Conservation (phyloP, 768 basidiomycete species). For the Suillus subalutaceus region DNA sequence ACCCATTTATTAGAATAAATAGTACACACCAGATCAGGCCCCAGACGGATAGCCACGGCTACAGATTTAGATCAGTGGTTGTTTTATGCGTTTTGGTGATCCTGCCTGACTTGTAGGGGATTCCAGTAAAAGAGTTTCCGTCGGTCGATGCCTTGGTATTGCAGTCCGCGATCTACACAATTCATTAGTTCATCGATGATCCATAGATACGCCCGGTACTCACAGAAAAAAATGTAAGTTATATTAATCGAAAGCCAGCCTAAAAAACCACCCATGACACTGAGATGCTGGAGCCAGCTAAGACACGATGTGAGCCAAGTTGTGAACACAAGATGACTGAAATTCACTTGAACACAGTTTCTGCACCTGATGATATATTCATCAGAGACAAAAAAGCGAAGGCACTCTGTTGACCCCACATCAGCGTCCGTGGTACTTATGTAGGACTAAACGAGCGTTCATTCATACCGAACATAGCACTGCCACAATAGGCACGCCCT, state of each 20-base stretch:
- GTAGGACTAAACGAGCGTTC: slow-evolving; percentile 2
- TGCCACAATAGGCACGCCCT: slow-evolving; percentile 48
- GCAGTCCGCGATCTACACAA: slow-evolving; percentile 62
- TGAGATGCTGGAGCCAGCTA: slow-evolving; percentile 69
- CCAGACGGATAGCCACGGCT: slow-evolving; percentile 69
- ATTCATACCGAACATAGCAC: slow-evolving; percentile 30
- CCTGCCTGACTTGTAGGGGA: slow-evolving; percentile 40
- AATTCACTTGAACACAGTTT: slow-evolving; percentile 31
- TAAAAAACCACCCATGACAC: slow-evolving; percentile 65
- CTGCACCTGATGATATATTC: slow-evolving; percentile 56
- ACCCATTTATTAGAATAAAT: slow-evolving; percentile 61
- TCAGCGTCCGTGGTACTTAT: slow-evolving; percentile 1
- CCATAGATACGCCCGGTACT: slow-evolving; percentile 24
- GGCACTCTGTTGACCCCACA: slow-evolving; percentile 28
- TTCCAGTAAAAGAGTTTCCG: slow-evolving; percentile 63
- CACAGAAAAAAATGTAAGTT: slow-evolving; percentile 70
- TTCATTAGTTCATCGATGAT: neutral
- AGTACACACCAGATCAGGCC: slow-evolving; percentile 63
- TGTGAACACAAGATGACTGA: neutral
- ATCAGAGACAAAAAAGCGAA: slow-evolving; percentile 61
- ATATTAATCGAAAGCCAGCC: slow-evolving; percentile 67
- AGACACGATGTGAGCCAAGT: neutral
- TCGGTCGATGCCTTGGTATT: slow-evolving; percentile 67
- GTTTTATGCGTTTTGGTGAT: slow-evolving; percentile 30
- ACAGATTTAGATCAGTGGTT: neutral